Base-by-base conservation (phyloP, 1,284 basidiomycete species). In the Cutaneotrichosporon dermatis region DNA sequence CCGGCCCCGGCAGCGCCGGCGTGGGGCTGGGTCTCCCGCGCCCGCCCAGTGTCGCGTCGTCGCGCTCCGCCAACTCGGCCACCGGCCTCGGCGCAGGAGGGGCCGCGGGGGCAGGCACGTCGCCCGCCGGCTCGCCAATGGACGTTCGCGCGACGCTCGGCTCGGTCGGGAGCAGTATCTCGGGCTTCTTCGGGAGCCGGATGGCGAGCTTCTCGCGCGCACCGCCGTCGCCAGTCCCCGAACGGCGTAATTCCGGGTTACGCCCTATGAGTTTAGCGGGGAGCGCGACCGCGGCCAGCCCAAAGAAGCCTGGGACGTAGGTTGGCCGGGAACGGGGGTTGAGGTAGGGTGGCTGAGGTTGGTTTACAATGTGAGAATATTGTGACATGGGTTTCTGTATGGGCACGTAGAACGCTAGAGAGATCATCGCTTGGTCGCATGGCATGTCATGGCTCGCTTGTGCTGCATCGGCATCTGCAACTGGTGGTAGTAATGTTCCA, bases 191-290 rank as follows among this genome's bases (percentile, higher is more conserved):
- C 41, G 45, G 54, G 44, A 40, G 25, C 13, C 54, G 55, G 3
- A 40, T 43, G 39, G 48, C 55, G 34, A 51, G 39, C 25, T 51
- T 51, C 50, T 33, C 37, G 9, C 41, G 35, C 39, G 10, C 54
- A 7, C 4, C 43, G 6, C 34, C 55, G 10, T 25, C 25, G 25
- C 25, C 25, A 25, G 25, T 25, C 25, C 25, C 25, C 25, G 53
- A 54, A 46, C 39, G 55, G 25, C 46, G 55, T 2, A 51, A 15
- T 10, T 50, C 45, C 6, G 55, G 55, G 11, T 41, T 56, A n/a
- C 16, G 55, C 34, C 55, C 55, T 2, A 56, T 56, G 55, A 56
- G 55, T 39, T 25, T 55, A 5, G 54, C 43, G 25, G 54, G 54
- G 16, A 48, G 54, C 16, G 54, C 45, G 4, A 46, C 25, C 4